Percentiles rank a stretch among this genome's conserved stretches.
phyloP scores from a whole-genome alignment of 257 asterid genomes.

The Plantago ovata region DNA sequence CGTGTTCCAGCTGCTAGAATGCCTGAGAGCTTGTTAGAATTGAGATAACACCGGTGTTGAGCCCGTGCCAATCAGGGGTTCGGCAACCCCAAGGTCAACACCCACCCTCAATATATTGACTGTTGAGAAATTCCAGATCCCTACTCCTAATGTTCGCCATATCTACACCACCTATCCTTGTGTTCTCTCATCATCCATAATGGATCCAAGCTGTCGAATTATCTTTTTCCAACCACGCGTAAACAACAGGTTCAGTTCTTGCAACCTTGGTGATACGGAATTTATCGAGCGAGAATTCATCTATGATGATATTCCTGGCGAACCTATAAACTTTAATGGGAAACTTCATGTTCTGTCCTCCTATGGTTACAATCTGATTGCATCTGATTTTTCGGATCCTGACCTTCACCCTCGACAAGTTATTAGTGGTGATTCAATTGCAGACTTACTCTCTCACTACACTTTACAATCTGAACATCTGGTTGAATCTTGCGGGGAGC shows the following conservation, averaged over 20 bases:
- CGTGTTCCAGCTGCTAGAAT: too few species aligned
- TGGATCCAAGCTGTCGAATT: background rate
- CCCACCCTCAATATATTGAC: too few species aligned
- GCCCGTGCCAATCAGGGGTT: too few species aligned
- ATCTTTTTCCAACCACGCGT: background rate
- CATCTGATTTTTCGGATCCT: slow-evolving; percentile 5
- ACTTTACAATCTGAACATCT: background rate
- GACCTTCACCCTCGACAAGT: background rate
- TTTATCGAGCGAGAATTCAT: background rate
- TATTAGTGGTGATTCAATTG: background rate
- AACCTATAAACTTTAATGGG: background rate
- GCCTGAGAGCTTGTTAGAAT: too few species aligned
- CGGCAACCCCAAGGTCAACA: too few species aligned
- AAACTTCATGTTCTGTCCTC: background rate
- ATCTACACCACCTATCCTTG: background rate
- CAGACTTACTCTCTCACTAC: too few species aligned
- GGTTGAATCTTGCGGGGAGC: slow-evolving; percentile 2
- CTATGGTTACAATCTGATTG: background rate
- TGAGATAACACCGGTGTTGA: too few species aligned
- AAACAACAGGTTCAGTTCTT: background rate
- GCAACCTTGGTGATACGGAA: slow-evolving; percentile 1
- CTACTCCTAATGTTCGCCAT: too few species aligned
- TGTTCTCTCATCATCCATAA: background rate
- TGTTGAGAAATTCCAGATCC: too few species aligned
- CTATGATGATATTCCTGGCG: background rate